phyloP scores from a whole-genome alignment of 2,329 filamentous ascomycete genomes.

The Alternaria incomplexa region DNA sequence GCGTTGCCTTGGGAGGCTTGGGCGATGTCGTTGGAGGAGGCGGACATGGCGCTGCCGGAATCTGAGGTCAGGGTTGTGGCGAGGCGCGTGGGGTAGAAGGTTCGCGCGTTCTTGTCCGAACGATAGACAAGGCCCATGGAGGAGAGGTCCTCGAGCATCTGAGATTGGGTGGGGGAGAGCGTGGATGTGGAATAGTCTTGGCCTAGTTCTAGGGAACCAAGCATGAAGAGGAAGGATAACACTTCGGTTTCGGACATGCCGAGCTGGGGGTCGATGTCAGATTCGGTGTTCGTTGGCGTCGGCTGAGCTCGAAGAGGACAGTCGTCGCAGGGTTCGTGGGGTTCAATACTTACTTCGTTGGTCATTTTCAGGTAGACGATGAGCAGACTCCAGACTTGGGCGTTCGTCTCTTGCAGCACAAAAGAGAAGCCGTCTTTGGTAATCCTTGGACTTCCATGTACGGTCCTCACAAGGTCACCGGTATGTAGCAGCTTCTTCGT shows the following conservation, averaged over 20 bases:
- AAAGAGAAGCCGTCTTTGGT: conserved; percentile 95
- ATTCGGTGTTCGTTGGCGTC: background rate
- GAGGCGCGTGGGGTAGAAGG: conserved; percentile 88
- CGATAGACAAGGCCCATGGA: conserved; percentile 92
- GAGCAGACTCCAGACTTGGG: conserved; percentile 94
- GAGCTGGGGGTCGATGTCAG: conserved; percentile 49
- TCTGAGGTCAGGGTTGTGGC: conserved; percentile 89
- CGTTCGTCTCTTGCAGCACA: conserved; percentile 90
- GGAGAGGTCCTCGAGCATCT: conserved; percentile 88
- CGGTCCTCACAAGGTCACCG: conserved; percentile 77
- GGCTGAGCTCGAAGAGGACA: background rate
- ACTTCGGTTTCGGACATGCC: conserved; percentile 90
- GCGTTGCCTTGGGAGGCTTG: conserved; percentile 19
- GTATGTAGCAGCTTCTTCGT: conserved; percentile 84
- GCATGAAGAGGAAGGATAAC: conserved; percentile 92
- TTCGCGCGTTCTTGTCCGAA: conserved; percentile 51
- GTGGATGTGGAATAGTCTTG: conserved; percentile 87
- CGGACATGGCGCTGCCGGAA: conserved; percentile 57
- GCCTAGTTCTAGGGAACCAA: conserved; percentile 90
- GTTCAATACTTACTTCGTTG: conserved; percentile 57
- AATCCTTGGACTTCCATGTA: conserved; percentile 68
- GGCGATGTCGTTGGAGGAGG: conserved; percentile 64
- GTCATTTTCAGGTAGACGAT: conserved; percentile 91
- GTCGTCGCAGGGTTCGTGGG: background rate
- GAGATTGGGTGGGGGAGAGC: conserved; percentile 78